These are phyloP conservation scores for Ciborinia camelliae DNA, from an alignment of 2,329 filamentous ascomycete species.

Conservation along the genomic window DNA sequence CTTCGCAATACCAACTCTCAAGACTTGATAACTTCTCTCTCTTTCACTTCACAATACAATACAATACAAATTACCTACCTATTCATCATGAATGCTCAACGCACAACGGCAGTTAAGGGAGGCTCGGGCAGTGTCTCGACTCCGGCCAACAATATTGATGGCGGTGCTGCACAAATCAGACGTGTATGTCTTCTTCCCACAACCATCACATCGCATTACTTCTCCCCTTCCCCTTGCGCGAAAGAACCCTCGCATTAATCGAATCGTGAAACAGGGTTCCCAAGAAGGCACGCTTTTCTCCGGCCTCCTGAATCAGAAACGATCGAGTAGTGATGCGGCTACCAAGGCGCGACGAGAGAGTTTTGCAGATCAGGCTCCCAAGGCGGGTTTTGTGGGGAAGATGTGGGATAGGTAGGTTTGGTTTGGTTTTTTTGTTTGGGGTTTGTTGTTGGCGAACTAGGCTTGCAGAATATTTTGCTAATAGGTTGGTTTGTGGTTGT, in stretches of 20 bases:
- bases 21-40: not conserved
- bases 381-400: constrained; percentile 38
- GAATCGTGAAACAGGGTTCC: constrained; percentile 18
- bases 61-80: not conserved
- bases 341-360: constrained; percentile 41
- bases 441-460: not conserved
- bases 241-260: not conserved
- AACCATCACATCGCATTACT: not conserved
- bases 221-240: not conserved
- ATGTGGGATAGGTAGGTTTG: constrained; percentile 37
- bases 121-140: constrained; percentile 26
- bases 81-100: constrained; percentile 13
- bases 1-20: not conserved
- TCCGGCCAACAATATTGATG: constrained; percentile 31
- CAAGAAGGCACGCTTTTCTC: constrained; percentile 34
- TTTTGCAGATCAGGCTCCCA: constrained; percentile 44
- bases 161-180: constrained; percentile 15
- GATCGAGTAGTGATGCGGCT: constrained; percentile 40
- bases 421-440: not conserved
- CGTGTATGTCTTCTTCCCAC: constrained; percentile 24
- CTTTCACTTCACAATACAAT: not conserved
- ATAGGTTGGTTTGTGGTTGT: not conserved
- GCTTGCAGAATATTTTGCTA: no score
- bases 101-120: constrained; percentile 26
- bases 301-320: constrained; percentile 45